Evolutionary conservation across 192 early-diverging fungal species (phyloP).

Genomic region (Backusella macrospora): DNA sequence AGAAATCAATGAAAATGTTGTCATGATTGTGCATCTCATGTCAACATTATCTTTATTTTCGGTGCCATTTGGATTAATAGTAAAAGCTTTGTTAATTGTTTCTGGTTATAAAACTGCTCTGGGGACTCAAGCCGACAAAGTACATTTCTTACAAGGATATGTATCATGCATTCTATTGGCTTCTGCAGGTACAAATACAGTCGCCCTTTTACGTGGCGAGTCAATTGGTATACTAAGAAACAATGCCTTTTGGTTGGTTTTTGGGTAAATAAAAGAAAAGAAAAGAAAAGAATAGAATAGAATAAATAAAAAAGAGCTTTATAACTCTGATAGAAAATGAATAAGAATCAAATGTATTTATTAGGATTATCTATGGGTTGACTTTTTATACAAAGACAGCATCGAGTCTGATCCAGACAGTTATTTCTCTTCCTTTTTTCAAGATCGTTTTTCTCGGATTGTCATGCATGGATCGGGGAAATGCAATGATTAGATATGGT

Average conservation of each 20-base stretch:
- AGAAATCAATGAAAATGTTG: conserved; percentile 1
- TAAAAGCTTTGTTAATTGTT: not conserved
- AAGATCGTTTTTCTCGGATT: not conserved
- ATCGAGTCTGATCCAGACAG: not conserved
- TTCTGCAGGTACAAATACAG: not conserved
- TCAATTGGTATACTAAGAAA: not conserved
- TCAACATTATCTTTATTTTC: not conserved
- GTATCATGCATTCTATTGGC: not conserved
- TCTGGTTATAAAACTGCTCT: not conserved
- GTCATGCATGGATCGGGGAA: not conserved
- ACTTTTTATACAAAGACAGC: not conserved
- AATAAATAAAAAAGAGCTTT: no score
- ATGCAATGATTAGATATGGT: not conserved
- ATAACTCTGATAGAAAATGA: not conserved
- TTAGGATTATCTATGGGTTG: not conserved
- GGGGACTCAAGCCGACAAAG: not conserved
- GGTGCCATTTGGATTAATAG: not conserved
- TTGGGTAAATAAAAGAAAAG: conserved; percentile 2
- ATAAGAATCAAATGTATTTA: not conserved
- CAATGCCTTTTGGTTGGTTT: not conserved
- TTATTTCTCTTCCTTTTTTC: not conserved
- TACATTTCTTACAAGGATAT: not conserved
- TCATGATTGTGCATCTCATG: not conserved
- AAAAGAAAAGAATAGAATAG: no score
- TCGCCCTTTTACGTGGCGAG: not conserved